phyloP scores from a whole-genome alignment of 352 stramenopile species.

The Phytophthora cactorum region DNA sequence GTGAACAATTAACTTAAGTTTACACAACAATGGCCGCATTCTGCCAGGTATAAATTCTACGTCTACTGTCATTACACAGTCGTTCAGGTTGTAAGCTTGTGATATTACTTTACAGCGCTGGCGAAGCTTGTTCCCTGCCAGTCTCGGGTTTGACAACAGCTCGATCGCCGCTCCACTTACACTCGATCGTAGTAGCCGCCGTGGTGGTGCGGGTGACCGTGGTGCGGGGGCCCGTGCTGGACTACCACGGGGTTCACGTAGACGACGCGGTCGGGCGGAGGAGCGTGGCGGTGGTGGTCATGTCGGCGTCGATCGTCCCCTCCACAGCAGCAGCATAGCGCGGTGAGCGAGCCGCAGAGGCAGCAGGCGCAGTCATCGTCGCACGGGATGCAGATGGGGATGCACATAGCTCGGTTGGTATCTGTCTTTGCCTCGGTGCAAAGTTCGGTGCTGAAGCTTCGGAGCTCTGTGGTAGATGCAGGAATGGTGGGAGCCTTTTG shows the following conservation, averaged over 20 bases:
- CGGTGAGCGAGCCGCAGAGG: slow-evolving; percentile 39
- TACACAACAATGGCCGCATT: too few relatives aligned
- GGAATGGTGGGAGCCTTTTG: slow-evolving; percentile 5
- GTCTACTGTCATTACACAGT: neutral
- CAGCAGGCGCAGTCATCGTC: slow-evolving; percentile 40
- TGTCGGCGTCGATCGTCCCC: slow-evolving; percentile 25
- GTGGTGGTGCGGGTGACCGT: slow-evolving; percentile 15
- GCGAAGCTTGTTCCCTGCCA: neutral
- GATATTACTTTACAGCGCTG: slow-evolving; percentile 3
- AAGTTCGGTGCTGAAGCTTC: too few relatives aligned
- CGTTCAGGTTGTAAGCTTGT: slow-evolving; percentile 4
- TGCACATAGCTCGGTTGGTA: slow-evolving; percentile 20
- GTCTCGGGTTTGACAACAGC: neutral
- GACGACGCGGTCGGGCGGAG: slow-evolving; percentile 31
- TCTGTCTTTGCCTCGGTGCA: neutral
- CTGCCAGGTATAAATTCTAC: too few relatives aligned
- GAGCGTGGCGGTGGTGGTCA: slow-evolving; percentile 15
- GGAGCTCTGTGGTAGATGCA: neutral
- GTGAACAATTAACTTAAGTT: too few relatives aligned
- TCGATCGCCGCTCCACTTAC: slow-evolving; percentile 10
- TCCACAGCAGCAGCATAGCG: slow-evolving; percentile 34
- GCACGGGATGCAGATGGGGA: slow-evolving; percentile 32
- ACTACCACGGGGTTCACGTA: slow-evolving; percentile 50
- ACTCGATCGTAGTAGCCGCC: slow-evolving; percentile 37
- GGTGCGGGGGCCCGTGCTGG: slow-evolving; percentile 26